Conservation (phyloP, 2,329 filamentous ascomycete species). For the Fusarium falciforme region DNA sequence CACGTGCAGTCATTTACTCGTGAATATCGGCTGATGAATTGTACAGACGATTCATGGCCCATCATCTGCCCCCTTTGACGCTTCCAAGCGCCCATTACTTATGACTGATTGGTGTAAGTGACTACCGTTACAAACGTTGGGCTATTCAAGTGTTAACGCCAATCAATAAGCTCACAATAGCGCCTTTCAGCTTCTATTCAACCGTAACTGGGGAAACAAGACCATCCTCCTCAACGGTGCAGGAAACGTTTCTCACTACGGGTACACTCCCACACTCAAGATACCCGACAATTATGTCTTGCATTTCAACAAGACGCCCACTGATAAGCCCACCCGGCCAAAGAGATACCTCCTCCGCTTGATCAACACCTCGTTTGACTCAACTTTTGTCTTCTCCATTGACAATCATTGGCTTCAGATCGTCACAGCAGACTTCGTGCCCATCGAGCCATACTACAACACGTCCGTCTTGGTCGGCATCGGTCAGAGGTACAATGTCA, state of each 20-base stretch:
- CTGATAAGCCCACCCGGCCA: constrained; percentile 24
- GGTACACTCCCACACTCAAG: constrained; percentile 2
- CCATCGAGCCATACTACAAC: constrained; percentile 31
- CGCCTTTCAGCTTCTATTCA: constrained; percentile 20
- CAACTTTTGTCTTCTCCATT: constrained; percentile 37
- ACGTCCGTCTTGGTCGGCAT: constrained; percentile 30
- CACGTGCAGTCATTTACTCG: rapidly evolving
- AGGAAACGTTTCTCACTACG: constrained; percentile 27
- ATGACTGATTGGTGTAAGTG: constrained; percentile 38
- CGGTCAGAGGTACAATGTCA: constrained; percentile 36
- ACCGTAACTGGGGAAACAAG: constrained; percentile 12
- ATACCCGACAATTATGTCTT: constrained; percentile 22
- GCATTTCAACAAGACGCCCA: constrained; percentile 34
- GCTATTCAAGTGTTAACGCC: not conserved
- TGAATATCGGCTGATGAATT: not conserved
- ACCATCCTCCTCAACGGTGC: constrained; percentile 36
- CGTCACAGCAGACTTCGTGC: constrained; percentile 33
- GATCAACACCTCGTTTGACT: constrained; percentile 38
- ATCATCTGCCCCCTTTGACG: constrained; percentile 30
- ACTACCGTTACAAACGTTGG: not conserved
- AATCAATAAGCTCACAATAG: constrained; percentile 24
- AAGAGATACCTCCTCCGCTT: constrained; percentile 32
- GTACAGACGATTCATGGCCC: constrained; percentile 35
- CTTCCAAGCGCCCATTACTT: constrained; percentile 19
- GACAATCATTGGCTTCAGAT: constrained; percentile 39